Evolutionary conservation across 352 stramenopile genomes (phyloP).

Genomic region (Pythium chondricola): DNA sequence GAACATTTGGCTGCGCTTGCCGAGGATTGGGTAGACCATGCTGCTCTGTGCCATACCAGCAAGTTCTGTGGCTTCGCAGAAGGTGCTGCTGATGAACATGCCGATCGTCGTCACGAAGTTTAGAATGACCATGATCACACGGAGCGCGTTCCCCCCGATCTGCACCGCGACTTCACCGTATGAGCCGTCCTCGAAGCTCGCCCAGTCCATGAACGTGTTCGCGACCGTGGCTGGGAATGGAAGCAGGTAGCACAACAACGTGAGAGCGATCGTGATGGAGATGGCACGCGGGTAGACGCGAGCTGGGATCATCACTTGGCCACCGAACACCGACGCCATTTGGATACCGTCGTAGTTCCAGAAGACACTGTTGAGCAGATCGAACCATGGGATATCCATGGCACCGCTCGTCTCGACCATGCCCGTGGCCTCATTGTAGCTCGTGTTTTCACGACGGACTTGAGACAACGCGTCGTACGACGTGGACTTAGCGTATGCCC

Average conservation of each 20-base stretch:
- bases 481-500: slow-evolving; percentile 19
- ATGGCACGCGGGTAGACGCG: slow-evolving; percentile 67
- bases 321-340: slow-evolving; percentile 66
- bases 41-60: slow-evolving; percentile 57
- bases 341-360: slow-evolving; percentile 92
- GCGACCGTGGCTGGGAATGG: slow-evolving; percentile 48
- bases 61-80: slow-evolving; percentile 81
- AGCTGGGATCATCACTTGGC: slow-evolving; percentile 64
- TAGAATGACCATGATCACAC: slow-evolving; percentile 72
- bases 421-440: neutral
- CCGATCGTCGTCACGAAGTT: slow-evolving; percentile 80
- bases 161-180: neutral
- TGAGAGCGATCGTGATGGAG: slow-evolving; percentile 53
- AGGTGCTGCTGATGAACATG: slow-evolving; percentile 87
- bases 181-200: slow-evolving; percentile 9
- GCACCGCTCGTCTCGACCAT: slow-evolving; percentile 2
- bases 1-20: slow-evolving; percentile 22
- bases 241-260: slow-evolving; percentile 56
- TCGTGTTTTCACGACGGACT: slow-evolving; percentile 7
- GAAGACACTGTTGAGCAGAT: slow-evolving; percentile 86
- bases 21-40: slow-evolving; percentile 66
- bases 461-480: slow-evolving; percentile 38
- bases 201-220: slow-evolving; percentile 17
- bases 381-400: slow-evolving; percentile 39
- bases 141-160: slow-evolving; percentile 69